These are phyloP conservation scores for Tanacetum coccineum DNA, from an alignment of 129 eudicot genomes.

Conservation along the genomic window DNA sequence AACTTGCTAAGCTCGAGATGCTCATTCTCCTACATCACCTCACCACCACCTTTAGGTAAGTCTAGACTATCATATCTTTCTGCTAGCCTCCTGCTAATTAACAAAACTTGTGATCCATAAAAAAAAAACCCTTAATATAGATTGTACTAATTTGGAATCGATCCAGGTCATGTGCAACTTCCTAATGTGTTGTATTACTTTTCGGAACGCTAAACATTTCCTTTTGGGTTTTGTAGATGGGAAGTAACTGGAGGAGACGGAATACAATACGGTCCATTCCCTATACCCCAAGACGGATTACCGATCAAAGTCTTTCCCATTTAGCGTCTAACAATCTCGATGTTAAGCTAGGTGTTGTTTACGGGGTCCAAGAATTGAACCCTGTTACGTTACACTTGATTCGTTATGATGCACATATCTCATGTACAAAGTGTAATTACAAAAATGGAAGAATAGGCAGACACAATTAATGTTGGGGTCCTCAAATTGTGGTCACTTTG, in stretches of 20 bases:
- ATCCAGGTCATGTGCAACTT: neutral
- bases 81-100: too few relatives aligned
- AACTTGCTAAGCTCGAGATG: slow-evolving; percentile 89
- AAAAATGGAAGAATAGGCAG: slow-evolving; percentile 5
- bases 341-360: slow-evolving; percentile 9
- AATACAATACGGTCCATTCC: slow-evolving; percentile 78
- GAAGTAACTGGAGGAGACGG: slow-evolving; percentile 65
- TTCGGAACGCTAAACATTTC: neutral
- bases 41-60: slow-evolving; percentile 63
- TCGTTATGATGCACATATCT: slow-evolving; percentile 8
- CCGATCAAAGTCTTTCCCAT: slow-evolving; percentile 37
- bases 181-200: neutral
- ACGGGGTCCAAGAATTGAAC: slow-evolving; percentile 17
- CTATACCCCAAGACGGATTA: slow-evolving; percentile 65
- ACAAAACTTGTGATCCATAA: too few relatives aligned
- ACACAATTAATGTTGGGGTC: slow-evolving; percentile 18
- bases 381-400: slow-evolving; percentile 26
- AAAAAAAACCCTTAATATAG: too few relatives aligned
- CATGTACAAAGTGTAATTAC: slow-evolving; percentile 28
- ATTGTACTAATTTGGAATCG: too few relatives aligned
- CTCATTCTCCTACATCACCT: slow-evolving; percentile 71
- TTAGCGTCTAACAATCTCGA: neutral
- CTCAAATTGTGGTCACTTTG: slow-evolving; percentile 17
- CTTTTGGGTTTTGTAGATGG: slow-evolving; percentile 48
- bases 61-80: too few relatives aligned